These are phyloP conservation scores for Amylostereum chailletii DNA, from an alignment of 1,284 basidiomycete species.

Conservation along the genomic window DNA sequence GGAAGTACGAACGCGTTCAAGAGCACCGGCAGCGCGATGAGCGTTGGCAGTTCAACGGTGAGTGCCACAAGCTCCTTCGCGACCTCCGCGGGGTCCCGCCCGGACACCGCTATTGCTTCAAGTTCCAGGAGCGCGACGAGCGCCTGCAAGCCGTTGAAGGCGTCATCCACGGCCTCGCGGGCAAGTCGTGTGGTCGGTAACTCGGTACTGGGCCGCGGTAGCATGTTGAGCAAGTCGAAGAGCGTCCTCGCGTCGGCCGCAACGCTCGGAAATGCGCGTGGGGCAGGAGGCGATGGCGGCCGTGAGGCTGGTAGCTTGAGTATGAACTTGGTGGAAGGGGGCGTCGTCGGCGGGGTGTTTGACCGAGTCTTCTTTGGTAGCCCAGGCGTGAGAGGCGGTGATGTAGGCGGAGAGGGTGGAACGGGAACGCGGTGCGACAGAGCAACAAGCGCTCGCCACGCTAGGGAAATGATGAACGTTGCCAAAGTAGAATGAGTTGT, in stretches of 20 bases:
- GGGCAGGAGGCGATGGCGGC: constrained; percentile 49
- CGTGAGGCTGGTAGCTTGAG: constrained; percentile 63
- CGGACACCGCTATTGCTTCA: constrained; percentile 11
- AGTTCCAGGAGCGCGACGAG: constrained; percentile 50
- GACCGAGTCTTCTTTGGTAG: constrained; percentile 15
- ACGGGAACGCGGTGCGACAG: constrained; percentile 49
- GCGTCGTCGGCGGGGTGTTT: constrained; percentile 46
- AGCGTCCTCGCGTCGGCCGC: constrained; percentile 52
- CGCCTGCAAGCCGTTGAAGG: constrained; percentile 52
- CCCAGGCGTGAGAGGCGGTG: constrained; percentile 19
- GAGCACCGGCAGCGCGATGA: too few relatives aligned
- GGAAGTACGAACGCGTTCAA: too few relatives aligned
- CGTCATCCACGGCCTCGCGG: constrained; percentile 69
- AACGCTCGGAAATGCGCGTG: constrained; percentile 26
- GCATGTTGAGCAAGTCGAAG: constrained; percentile 44
- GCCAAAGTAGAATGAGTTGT: constrained; percentile 53
- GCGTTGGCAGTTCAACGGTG: not conserved
- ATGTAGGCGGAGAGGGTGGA: constrained; percentile 34
- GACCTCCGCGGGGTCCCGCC: too few relatives aligned
- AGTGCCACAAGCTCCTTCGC: not conserved
- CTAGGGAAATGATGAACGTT: constrained; percentile 57
- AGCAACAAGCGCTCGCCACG: constrained; percentile 67
- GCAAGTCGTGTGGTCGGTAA: constrained; percentile 43
- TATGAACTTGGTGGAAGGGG: constrained; percentile 50
- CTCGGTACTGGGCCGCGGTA: constrained; percentile 52